Evolutionary conservation across 1,139 yeast species (phyloP), one percentile per base, ranked within the genome.

Genomic region (Debaryomycetaceae sp.): DNA sequence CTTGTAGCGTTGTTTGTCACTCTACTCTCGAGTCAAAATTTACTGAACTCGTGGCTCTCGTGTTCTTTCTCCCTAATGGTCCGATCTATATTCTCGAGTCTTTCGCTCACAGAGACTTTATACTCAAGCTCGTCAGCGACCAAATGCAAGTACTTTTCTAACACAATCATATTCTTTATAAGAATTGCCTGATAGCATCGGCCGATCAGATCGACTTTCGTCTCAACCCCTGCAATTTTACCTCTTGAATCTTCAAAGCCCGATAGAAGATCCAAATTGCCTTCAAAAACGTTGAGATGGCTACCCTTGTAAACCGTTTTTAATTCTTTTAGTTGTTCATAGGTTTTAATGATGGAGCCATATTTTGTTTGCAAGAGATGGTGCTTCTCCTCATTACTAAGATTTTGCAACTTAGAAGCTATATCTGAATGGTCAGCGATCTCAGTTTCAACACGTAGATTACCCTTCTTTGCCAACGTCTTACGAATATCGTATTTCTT

Each of bases 131-230:
- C 66, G 22, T 47, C 43, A n/a, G 55, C 38, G 24, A 62, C 46
- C 37, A 59, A 36, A 5, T 49, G 49, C 4, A 60, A 49, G 45
- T 61, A 67, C 46, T 57, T 57, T 44, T 69, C 72, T 13, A 57
- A 52, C 6, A 69, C 57, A 17, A 63, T 46, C 59, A 69, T 58
- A 41, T 58, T 64, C 46, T 68, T 68, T 9, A 63, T 49, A 14
- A 61, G 57, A 29, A 66, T 45, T 31, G 49, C 40, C 38, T 65
- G 66, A 42, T 59, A 59, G 17, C 49, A 43, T 6, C 47, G 43
- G 2, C 62, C 45, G 6, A 65, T 29, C 17, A 50, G 49, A 22
- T 50, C 47, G 5, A 65, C 42, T 24, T 51, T 50, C 3, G 43
- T 41, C 37, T 49, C 44, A 24, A 51, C 49, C 6, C 31, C 24